phyloP scores from a whole-genome alignment of 176 grass and related monocot species.

The Leersia perrieri region DNA sequence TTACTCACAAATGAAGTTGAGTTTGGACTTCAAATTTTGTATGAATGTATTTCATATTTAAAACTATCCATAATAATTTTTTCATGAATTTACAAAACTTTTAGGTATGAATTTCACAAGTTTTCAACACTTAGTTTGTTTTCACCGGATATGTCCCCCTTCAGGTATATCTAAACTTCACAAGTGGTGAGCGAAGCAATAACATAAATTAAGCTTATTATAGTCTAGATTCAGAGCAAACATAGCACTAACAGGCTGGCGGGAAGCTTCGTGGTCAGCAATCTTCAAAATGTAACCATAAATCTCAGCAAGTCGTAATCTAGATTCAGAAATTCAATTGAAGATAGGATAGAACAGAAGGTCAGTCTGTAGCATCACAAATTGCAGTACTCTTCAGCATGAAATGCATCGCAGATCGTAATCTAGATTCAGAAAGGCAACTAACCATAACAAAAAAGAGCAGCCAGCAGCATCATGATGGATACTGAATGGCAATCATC shows the following conservation, averaged over 20 bases:
- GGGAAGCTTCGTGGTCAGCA: neutral
- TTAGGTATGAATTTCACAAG: too few relatives aligned
- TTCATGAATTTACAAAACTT: too few relatives aligned
- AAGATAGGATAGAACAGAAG: neutral
- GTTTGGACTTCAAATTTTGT: too few relatives aligned
- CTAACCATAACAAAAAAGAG: neutral
- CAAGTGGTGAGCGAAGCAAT: neutral
- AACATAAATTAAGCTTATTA: neutral
- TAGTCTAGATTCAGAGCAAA: neutral
- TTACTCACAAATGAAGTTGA: too few relatives aligned
- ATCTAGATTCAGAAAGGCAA: conserved; percentile 1
- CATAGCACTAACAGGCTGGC: neutral
- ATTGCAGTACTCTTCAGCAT: neutral
- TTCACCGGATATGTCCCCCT: too few relatives aligned
- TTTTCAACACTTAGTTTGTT: too few relatives aligned
- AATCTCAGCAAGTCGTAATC: neutral
- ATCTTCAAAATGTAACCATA: conserved; percentile 6
- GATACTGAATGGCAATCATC: neutral
- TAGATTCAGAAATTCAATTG: conserved; percentile 21
- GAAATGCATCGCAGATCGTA: neutral
- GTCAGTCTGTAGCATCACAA: neutral
- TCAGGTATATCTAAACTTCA: too few relatives aligned
- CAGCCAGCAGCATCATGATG: neutral
- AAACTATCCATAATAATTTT: too few relatives aligned
- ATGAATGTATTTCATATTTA: too few relatives aligned